Base-by-base conservation (phyloP, 2,329 filamentous ascomycete genomes). In the Calonectria hawksworthii region DNA sequence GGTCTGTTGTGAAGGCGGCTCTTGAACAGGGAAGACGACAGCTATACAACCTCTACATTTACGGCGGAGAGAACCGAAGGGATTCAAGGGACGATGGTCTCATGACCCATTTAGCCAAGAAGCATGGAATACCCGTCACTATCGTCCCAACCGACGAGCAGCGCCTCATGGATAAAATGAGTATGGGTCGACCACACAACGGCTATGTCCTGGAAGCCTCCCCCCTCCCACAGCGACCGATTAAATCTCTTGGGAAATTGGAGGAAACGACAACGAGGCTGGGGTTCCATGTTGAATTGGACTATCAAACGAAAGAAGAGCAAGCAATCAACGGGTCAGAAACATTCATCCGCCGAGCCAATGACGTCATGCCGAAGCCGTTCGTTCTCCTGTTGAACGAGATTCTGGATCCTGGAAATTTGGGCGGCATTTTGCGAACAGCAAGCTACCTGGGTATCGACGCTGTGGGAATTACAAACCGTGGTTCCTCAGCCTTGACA, bases 371-470 rank as follows among this genome's bases (percentile, higher is more conserved):
- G 16, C 88, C 86, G 71, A 91, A 93, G 66, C 95, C 95, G 0
- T 88, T 98, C 36, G 88, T 98, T 11, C 86, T 98, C 2, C 86
- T 96, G 38, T 87, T 97, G 2, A 93, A 97, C 79, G 91, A 93
- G 69, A 93, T 98, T 47, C 86, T 95, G 13, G 96, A 99, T 81
- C 94, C 96, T 0, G 96, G 95, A 32, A 99, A 99, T 82, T 87
- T 99, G 0, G 97, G 97, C 52, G 95, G 93, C 28, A 96, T 99
- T 74, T 89, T 99, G 54, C 94, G 97, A 44, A 95, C 95, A 8
- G 95, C 96, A 3, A 94, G 95, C 81, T 99, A 97, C 84, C 91
- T 99, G n/a, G 96, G 96, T 28, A 93, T 95, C 8, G 94, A 96
- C 70, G 96, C 95, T 6, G 91, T 99, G 26, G 92, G 92, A 3